These are phyloP conservation scores for Bauhinia variegata DNA, from an alignment of 306 rosid genomes.

Conservation along the genomic window DNA sequence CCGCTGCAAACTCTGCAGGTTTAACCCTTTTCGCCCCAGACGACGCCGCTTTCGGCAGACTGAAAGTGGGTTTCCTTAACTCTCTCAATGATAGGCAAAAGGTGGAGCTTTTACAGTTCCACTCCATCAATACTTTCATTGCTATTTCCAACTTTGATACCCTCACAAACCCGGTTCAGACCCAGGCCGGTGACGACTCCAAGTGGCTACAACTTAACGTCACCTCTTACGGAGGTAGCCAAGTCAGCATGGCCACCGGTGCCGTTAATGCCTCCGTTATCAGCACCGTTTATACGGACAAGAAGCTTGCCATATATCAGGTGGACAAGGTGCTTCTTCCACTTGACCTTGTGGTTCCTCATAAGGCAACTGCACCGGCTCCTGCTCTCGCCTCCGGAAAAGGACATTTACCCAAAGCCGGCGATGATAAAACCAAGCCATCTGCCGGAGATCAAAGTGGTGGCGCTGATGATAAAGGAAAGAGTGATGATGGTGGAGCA, in stretches of 20 bases:
- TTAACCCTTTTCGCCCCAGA: conserved; percentile 57
- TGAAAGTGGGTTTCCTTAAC: too few relatives aligned
- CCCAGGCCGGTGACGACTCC: conserved; percentile 51
- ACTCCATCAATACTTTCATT: conserved; percentile 41
- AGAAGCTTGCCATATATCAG: too few relatives aligned
- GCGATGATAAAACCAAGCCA: conserved; percentile 1
- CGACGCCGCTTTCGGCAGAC: conserved; percentile 48
- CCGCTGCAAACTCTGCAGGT: conserved; percentile 34
- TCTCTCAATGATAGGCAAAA: too few relatives aligned
- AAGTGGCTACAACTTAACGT: too few relatives aligned
- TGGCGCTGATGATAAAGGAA: background rate
- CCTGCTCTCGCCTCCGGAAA: conserved; percentile 12
- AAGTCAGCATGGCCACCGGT: too few relatives aligned
- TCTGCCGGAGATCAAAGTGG: background rate
- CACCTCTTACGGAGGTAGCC: too few relatives aligned
- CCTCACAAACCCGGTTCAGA: too few relatives aligned
- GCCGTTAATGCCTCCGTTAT: conserved; percentile 52
- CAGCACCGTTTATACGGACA: too few relatives aligned
- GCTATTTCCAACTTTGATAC: conserved; percentile 51
- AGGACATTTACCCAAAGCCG: background rate
- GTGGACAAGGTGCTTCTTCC: conserved; percentile 60
- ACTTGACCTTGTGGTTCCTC: conserved; percentile 45
- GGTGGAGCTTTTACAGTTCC: conserved; percentile 55
- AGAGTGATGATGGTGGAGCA: too few relatives aligned
- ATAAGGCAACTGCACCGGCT: too few relatives aligned